Conservation (phyloP, 2,329 filamentous ascomycete species). For the Trichoderma sp. region DNA sequence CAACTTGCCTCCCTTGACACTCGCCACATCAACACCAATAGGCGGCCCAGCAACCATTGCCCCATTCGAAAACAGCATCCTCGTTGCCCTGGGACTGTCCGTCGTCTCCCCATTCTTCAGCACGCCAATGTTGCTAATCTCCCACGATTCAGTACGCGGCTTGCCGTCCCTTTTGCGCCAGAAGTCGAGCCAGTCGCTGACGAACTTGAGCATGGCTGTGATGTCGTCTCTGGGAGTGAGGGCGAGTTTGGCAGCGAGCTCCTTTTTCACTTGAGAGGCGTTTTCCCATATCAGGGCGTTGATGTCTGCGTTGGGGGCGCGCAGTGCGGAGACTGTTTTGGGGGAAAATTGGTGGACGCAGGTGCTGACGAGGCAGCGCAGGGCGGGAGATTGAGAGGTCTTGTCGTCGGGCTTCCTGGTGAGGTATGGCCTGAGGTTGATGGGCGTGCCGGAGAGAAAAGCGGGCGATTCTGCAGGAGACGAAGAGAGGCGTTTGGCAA, state of each 20-base stretch:
- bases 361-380: slow-evolving; percentile 49
- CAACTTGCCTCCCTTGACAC: slow-evolving; percentile 48
- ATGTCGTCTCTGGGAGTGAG: slow-evolving; percentile 50
- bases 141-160: slow-evolving; percentile 51
- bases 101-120: slow-evolving; percentile 35
- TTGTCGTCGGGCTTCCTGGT: slow-evolving; percentile 7
- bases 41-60: slow-evolving; percentile 49
- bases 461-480: slow-evolving; percentile 38
- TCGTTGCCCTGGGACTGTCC: slow-evolving; percentile 32
- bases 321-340: slow-evolving; percentile 35
- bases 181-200: slow-evolving; percentile 50
- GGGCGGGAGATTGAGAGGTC: slow-evolving; percentile 25
- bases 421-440: slow-evolving; percentile 50
- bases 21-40: slow-evolving; percentile 52
- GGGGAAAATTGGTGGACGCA: slow-evolving; percentile 40
- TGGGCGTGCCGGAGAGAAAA: slow-evolving; percentile 49
- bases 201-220: slow-evolving; percentile 46
- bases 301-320: slow-evolving; percentile 31
- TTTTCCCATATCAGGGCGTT: slow-evolving; percentile 49
- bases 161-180: slow-evolving; percentile 49
- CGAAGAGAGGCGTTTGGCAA: slow-evolving; percentile 43
- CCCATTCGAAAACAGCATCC: slow-evolving; percentile 56
- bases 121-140: slow-evolving; percentile 57
- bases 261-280: slow-evolving; percentile 42
- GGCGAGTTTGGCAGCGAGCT: slow-evolving; percentile 41